phyloP scores from a whole-genome alignment of 352 stramenopile genomes.

The Blastocystis sp. region DNA sequence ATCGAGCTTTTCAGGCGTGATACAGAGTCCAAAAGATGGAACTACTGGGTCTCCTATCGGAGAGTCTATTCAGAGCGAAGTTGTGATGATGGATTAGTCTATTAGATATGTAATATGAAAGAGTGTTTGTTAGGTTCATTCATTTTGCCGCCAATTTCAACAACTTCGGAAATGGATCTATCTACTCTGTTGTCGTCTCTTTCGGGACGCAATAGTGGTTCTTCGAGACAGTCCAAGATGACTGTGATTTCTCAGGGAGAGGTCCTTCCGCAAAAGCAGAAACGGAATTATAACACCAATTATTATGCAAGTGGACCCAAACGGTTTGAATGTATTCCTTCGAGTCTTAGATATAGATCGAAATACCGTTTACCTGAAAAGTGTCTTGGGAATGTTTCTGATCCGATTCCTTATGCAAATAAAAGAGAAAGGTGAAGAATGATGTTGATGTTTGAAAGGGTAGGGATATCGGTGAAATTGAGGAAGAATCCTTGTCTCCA shows the following conservation, averaged over 20 bases:
- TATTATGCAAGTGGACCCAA: background rate
- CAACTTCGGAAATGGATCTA: no score
- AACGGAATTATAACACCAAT: background rate
- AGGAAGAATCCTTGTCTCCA: background rate
- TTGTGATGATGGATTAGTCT: background rate
- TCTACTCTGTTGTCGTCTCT: no score
- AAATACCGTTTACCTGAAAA: background rate
- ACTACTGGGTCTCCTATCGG: no score
- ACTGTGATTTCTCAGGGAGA: background rate
- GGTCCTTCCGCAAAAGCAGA: background rate
- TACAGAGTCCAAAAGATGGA: no score
- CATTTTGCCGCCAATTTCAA: no score
- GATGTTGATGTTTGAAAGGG: no score
- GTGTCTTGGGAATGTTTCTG: background rate
- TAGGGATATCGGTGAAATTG: background rate
- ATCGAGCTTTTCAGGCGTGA: no score
- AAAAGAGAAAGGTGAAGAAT: constrained; percentile 1
- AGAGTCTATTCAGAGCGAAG: background rate
- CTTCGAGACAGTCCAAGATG: background rate
- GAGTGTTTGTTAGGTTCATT: background rate
- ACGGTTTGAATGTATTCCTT: background rate
- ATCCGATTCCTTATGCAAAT: background rate
- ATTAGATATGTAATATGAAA: constrained; percentile 4
- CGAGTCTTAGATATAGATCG: background rate
- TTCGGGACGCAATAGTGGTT: no score